phyloP scores from a whole-genome alignment of 106 monocot species.

The Chionographis japonica region DNA sequence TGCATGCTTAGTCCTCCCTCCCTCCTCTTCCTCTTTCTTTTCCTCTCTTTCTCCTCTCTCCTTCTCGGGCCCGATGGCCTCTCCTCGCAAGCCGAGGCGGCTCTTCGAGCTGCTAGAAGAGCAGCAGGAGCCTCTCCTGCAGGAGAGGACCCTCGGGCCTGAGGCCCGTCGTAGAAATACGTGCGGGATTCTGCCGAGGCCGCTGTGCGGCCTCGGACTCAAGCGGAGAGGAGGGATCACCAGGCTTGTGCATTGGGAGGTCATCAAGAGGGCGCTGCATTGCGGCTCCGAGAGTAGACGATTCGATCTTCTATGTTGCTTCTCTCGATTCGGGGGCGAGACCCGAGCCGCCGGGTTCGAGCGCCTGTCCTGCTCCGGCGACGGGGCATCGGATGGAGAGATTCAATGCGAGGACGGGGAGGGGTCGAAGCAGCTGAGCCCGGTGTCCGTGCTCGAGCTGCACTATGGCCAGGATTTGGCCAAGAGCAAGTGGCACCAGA shows the following conservation, averaged over 20 bases:
- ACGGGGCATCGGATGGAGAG: slow-evolving; percentile 3
- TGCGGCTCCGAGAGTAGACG: not conserved
- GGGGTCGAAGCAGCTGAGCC: slow-evolving; percentile 32
- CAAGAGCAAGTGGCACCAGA: not conserved
- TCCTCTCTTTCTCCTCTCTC: too few species aligned
- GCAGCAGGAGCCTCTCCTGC: slow-evolving; percentile 78
- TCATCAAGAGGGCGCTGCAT: slow-evolving; percentile 12
- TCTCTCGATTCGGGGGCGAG: not conserved
- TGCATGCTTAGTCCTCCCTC: too few species aligned
- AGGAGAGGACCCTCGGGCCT: slow-evolving; percentile 20
- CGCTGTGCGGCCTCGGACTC: slow-evolving; percentile 14
- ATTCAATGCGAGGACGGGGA: slow-evolving; percentile 10
- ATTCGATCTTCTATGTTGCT: not conserved
- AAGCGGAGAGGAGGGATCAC: slow-evolving; percentile 15
- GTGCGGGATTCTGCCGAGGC: slow-evolving; percentile 20
- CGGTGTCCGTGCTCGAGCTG: slow-evolving; percentile 51
- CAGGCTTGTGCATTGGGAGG: slow-evolving; percentile 13
- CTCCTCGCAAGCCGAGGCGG: slow-evolving; percentile 28
- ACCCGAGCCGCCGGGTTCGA: not conserved
- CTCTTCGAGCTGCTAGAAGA: slow-evolving; percentile 72
- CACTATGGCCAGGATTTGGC: slow-evolving; percentile 29
- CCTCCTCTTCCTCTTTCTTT: too few species aligned
- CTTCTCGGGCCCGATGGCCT: slow-evolving; percentile 5
- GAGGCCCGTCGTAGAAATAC: slow-evolving; percentile 21
- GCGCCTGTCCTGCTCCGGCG: slow-evolving; percentile 4